phyloP scores from a whole-genome alignment of 441 rosid genomes.

The Kokia cookei region DNA sequence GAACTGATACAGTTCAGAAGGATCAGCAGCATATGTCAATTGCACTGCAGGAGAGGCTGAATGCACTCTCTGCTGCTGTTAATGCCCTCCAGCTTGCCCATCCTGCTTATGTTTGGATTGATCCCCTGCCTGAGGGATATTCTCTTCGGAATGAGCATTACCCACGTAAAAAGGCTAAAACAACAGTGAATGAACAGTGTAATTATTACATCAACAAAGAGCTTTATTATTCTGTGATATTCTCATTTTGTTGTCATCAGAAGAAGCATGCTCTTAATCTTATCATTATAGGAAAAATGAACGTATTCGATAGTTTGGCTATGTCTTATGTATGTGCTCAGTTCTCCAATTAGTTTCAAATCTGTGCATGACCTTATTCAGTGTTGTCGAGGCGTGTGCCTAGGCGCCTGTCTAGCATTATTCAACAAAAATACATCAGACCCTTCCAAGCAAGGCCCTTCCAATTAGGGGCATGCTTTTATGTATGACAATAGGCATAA shows the following conservation, averaged over 20 bases:
- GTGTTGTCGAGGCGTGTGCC: background rate
- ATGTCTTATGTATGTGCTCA: background rate
- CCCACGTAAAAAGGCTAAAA: constrained; percentile 83
- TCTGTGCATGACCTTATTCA: background rate
- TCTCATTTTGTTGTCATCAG: constrained; percentile 1
- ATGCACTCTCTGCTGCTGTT: constrained; percentile 86
- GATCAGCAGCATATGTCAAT: constrained; percentile 54
- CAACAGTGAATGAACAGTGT: constrained; percentile 45
- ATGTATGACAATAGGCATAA: background rate
- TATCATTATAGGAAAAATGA: background rate
- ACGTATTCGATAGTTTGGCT: background rate
- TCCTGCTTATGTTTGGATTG: constrained; percentile 91
- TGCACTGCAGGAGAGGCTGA: constrained; percentile 79
- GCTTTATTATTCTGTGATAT: background rate
- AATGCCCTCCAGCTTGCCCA: constrained; percentile 85
- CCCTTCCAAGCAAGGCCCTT: background rate
- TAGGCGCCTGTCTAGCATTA: background rate
- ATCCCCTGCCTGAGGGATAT: constrained; percentile 44
- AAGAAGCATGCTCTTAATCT: background rate
- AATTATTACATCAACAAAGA: constrained; percentile 21
- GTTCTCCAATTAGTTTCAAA: background rate
- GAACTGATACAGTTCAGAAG: constrained; percentile 49
- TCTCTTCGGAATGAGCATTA: constrained; percentile 29
- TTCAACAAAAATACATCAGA: background rate
- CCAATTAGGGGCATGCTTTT: background rate